A percentile compares a stretch with the other conserved stretches of the same genome.
Conservation (phyloP, 2,329 filamentous ascomycete species). For the Colletotrichum sublineola region DNA sequence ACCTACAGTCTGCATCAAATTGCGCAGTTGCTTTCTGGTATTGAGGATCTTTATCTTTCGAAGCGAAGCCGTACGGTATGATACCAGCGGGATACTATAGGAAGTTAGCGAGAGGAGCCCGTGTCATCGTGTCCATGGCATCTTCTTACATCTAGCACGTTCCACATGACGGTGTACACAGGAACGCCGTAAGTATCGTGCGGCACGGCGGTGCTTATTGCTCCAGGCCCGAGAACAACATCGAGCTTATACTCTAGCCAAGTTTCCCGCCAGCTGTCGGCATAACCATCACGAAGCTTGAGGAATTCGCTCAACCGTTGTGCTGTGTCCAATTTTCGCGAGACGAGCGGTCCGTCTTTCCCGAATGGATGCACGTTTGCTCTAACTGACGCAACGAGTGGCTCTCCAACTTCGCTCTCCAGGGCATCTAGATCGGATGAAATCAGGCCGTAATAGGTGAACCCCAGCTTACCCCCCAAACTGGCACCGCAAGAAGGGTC, state of each 20-base stretch:
- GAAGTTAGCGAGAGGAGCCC: neutral
- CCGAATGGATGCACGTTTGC: slow-evolving; percentile 44
- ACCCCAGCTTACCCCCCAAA: slow-evolving; percentile 50
- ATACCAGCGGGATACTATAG: slow-evolving; percentile 63
- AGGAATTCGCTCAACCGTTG: slow-evolving; percentile 59
- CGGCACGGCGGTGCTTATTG: slow-evolving; percentile 63
- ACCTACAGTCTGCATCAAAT: slow-evolving; percentile 53
- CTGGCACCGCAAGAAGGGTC: slow-evolving; percentile 50
- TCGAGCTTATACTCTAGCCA: slow-evolving; percentile 61
- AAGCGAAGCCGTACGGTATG: slow-evolving; percentile 59
- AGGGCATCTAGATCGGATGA: slow-evolving; percentile 51
- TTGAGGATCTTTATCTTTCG: slow-evolving; percentile 55
- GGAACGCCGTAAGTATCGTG: slow-evolving; percentile 64
- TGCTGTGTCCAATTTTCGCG: slow-evolving; percentile 48
- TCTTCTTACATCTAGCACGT: slow-evolving; percentile 63
- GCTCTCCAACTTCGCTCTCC: slow-evolving; percentile 55
- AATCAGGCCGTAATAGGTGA: slow-evolving; percentile 56
- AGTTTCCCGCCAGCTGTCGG: slow-evolving; percentile 56
- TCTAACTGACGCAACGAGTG: slow-evolving; percentile 56
- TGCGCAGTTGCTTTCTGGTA: slow-evolving; percentile 47
- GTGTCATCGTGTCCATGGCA: neutral
- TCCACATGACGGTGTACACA: slow-evolving; percentile 63
- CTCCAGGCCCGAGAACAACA: slow-evolving; percentile 62
- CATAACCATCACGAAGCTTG: slow-evolving; percentile 48
- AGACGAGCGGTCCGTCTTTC: slow-evolving; percentile 48